Percentiles rank a stretch among this genome's conserved stretches.
Evolutionary conservation across 2,329 filamentous ascomycete species (phyloP).

Genomic region (Nemania diffusa): DNA sequence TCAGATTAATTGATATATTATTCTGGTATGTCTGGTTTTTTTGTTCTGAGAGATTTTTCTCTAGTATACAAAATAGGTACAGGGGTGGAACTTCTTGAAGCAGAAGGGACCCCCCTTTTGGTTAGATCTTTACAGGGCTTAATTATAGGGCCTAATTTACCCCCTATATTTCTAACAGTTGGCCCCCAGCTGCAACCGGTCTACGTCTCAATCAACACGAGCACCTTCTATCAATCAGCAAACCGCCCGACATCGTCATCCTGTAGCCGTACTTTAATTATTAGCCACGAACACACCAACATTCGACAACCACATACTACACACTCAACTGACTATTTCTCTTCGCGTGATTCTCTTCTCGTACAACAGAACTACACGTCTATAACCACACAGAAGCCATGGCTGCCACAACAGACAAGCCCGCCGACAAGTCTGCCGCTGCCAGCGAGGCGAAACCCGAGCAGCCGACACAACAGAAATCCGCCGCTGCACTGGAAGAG

Average conservation of each 20-base stretch:
- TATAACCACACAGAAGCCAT: conserved; percentile 27
- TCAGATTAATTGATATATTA: too few species aligned
- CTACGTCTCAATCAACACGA: background rate
- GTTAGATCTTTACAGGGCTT: too few species aligned
- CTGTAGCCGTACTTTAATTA: background rate
- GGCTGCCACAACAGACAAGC: conserved; percentile 44
- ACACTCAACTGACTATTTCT: background rate
- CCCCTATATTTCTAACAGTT: too few species aligned
- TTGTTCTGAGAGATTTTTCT: too few species aligned
- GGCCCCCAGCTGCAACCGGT: conserved; percentile 25
- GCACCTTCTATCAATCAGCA: conserved; percentile 14
- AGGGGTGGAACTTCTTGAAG: too few species aligned
- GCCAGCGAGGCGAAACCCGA: conserved; percentile 57
- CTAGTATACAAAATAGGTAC: too few species aligned
- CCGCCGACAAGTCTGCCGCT: conserved; percentile 53
- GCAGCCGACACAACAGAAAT: conserved; percentile 68
- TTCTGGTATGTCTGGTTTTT: too few species aligned
- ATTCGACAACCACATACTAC: background rate
- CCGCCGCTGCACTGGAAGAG: conserved; percentile 81
- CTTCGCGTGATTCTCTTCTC: background rate
- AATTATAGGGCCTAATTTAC: too few species aligned
- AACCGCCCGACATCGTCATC: conserved; percentile 26
- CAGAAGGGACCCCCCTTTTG: too few species aligned
- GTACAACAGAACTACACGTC: background rate
- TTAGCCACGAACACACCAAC: conserved; percentile 8